These are phyloP conservation scores for Allomyces macrogynus DNA, from an alignment of 192 early-diverging fungal species.

Conservation along the genomic window DNA sequence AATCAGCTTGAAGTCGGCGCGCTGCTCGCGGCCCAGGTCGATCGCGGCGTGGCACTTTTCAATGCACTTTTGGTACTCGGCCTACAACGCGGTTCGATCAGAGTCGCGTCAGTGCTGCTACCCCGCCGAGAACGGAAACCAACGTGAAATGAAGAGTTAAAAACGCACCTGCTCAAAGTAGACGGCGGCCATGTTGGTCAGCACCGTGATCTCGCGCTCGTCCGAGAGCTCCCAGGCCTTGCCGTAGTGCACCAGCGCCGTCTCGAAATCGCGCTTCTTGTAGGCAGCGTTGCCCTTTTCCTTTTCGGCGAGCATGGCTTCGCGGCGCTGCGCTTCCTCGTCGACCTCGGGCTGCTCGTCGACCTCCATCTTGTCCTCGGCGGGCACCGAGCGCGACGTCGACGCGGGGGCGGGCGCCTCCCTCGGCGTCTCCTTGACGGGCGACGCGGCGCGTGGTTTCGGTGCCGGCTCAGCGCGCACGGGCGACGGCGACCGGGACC, in stretches of 20 bases:
- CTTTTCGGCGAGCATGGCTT: conserved; percentile 56
- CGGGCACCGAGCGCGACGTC: neutral
- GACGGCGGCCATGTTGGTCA: conserved; percentile 84
- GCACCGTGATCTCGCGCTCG: conserved; percentile 68
- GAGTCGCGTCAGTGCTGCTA: conserved; percentile 27
- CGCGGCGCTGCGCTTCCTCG: conserved; percentile 16
- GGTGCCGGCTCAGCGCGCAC: conserved; percentile 8
- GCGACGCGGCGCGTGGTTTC: conserved; percentile 7
- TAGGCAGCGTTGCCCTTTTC: conserved; percentile 72
- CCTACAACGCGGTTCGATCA: conserved; percentile 54
- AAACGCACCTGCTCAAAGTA: conserved; percentile 1
- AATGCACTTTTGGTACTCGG: conserved; percentile 79
- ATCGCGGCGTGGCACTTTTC: conserved; percentile 77
- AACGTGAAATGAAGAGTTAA: neutral
- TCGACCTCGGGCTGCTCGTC: conserved; percentile 32
- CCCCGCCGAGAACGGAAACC: neutral
- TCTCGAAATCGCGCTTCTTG: conserved; percentile 79
- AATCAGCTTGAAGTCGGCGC: conserved; percentile 86
- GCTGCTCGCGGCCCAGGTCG: conserved; percentile 71
- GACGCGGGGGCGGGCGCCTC: neutral
- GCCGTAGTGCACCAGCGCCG: conserved; percentile 70
- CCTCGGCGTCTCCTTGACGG: conserved; percentile 16
- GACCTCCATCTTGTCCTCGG: conserved; percentile 15
- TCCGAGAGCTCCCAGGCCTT: conserved; percentile 73
- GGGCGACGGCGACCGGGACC: conserved; percentile 1